Conservation (phyloP, 2,329 filamentous ascomycete species). For the Microdochium bolleyi region DNA sequence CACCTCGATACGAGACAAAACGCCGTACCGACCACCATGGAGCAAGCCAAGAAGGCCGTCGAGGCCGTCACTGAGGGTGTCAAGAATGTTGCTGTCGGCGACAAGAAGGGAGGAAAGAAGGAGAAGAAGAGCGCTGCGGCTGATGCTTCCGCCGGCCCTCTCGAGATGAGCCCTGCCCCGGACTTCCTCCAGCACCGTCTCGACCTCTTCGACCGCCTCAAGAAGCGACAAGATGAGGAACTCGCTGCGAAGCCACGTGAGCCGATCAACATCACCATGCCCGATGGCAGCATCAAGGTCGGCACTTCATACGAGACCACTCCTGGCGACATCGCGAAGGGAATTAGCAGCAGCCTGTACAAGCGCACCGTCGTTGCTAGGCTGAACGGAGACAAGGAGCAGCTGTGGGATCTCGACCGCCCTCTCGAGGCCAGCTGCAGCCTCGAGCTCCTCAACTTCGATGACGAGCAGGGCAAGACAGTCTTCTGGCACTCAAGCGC, state of each 20-base stretch:
- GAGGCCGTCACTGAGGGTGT: conserved; percentile 39
- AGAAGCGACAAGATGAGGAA: conserved; percentile 75
- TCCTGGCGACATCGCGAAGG: conserved; percentile 67
- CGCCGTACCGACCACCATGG: conserved; percentile 23
- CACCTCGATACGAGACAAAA: not conserved
- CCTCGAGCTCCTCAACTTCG: conserved; percentile 80
- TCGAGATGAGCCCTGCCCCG: conserved; percentile 49
- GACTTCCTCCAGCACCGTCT: conserved; percentile 79
- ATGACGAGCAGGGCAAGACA: conserved; percentile 65
- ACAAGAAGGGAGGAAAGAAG: conserved; percentile 29
- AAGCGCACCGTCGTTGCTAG: conserved; percentile 7
- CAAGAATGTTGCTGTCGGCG: conserved; percentile 39
- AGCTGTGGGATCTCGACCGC: conserved; percentile 77
- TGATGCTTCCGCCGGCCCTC: conserved; percentile 27
- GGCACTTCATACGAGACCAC: conserved; percentile 91
- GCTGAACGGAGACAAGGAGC: conserved; percentile 6
- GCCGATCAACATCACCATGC: conserved; percentile 65
- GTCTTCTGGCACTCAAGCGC: conserved; percentile 98
- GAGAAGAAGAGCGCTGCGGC: conserved; percentile 31
- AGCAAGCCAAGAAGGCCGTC: conserved; percentile 35
- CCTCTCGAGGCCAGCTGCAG: conserved; percentile 83
- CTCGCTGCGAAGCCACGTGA: conserved; percentile 62
- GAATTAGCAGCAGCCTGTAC: conserved; percentile 43
- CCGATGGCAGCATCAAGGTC: conserved; percentile 60
- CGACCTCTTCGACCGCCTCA: conserved; percentile 80